phyloP scores from a whole-genome alignment of 2,329 filamentous ascomycete genomes.

The Teratosphaeria viscida region DNA sequence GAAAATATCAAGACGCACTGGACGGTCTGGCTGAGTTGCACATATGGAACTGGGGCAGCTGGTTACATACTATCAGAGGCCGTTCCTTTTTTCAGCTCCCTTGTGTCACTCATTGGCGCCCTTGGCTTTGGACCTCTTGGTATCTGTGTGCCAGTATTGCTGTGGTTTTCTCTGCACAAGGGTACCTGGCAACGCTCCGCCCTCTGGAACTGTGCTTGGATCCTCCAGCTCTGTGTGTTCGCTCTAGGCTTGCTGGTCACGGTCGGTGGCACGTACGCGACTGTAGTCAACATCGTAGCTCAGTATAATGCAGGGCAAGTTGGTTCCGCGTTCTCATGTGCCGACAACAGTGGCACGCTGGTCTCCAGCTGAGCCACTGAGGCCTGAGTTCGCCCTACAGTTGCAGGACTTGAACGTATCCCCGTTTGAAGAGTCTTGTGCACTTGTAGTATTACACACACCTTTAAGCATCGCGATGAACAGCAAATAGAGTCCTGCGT shows the following conservation, averaged over 20 bases:
- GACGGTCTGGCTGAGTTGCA: slow-evolving; percentile 40
- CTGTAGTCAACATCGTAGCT: slow-evolving; percentile 8
- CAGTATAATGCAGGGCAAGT: slow-evolving; percentile 8
- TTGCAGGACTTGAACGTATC: background rate
- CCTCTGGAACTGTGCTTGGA: slow-evolving; percentile 30
- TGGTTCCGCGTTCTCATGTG: slow-evolving; percentile 3
- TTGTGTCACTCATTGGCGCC: slow-evolving; percentile 37
- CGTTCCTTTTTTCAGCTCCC: slow-evolving; percentile 44
- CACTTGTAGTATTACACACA: background rate
- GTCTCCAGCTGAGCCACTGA: background rate
- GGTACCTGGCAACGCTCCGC: background rate
- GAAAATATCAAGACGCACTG: slow-evolving; percentile 41
- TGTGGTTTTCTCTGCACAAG: slow-evolving; percentile 41
- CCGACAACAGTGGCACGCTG: background rate
- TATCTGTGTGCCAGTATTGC: slow-evolving; percentile 35
- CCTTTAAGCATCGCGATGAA: no score
- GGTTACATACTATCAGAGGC: slow-evolving; percentile 42
- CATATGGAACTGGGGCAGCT: slow-evolving; percentile 30
- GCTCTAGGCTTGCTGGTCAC: slow-evolving; percentile 35
- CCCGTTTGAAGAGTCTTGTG: background rate
- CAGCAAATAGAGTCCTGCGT: background rate
- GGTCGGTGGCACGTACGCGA: slow-evolving; percentile 33
- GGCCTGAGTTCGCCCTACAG: background rate
- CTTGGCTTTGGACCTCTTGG: slow-evolving; percentile 41
- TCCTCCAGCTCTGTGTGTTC: slow-evolving; percentile 33